Evolutionary conservation across 2,329 filamentous ascomycete species (phyloP).

Genomic region (Teratosphaeria viscida): DNA sequence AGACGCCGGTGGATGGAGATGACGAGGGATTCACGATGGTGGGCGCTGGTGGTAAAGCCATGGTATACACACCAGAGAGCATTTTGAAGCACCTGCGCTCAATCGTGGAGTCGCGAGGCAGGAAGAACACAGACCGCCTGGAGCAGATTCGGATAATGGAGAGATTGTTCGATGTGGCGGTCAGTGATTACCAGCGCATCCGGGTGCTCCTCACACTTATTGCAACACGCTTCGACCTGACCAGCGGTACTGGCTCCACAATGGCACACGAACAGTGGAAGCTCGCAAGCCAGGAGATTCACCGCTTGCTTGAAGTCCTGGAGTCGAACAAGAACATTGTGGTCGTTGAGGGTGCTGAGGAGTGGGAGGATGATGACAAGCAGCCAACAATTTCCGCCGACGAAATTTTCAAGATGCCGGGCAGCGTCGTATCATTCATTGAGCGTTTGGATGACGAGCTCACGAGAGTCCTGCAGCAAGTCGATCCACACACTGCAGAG

Average conservation of each 20-base stretch:
- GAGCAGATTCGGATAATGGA: slow-evolving; percentile 98
- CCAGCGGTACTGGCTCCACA: slow-evolving; percentile 63
- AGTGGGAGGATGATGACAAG: slow-evolving; percentile 99
- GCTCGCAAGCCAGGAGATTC: slow-evolving; percentile 77
- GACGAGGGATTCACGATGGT: slow-evolving; percentile 86
- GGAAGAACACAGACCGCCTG: slow-evolving; percentile 92
- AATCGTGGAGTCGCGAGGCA: slow-evolving; percentile 91
- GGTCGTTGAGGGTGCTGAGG: slow-evolving; percentile 83
- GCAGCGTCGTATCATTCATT: slow-evolving; percentile 86
- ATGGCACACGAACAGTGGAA: slow-evolving; percentile 99
- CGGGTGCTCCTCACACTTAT: slow-evolving; percentile 84
- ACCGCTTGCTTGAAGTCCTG: slow-evolving; percentile 64
- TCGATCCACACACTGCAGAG: slow-evolving; percentile 96
- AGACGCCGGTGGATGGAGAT: slow-evolving; percentile 46
- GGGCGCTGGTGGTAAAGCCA: slow-evolving; percentile 74
- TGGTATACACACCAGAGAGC: slow-evolving; percentile 91
- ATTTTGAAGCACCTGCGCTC: slow-evolving; percentile 93
- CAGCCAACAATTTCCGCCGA: slow-evolving; percentile 60
- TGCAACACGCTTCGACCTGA: slow-evolving; percentile 88
- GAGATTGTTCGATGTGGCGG: slow-evolving; percentile 81
- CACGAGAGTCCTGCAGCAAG: slow-evolving; percentile 89
- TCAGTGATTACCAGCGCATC: slow-evolving; percentile 86
- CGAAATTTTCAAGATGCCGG: slow-evolving; percentile 82
- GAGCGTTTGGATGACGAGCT: slow-evolving; percentile 96
- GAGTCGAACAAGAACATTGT: slow-evolving; percentile 71